Percentiles rank a stretch among this genome's conserved stretches.
Conservation (phyloP, 2,329 filamentous ascomycete species). For the Emergomyces africanus region DNA sequence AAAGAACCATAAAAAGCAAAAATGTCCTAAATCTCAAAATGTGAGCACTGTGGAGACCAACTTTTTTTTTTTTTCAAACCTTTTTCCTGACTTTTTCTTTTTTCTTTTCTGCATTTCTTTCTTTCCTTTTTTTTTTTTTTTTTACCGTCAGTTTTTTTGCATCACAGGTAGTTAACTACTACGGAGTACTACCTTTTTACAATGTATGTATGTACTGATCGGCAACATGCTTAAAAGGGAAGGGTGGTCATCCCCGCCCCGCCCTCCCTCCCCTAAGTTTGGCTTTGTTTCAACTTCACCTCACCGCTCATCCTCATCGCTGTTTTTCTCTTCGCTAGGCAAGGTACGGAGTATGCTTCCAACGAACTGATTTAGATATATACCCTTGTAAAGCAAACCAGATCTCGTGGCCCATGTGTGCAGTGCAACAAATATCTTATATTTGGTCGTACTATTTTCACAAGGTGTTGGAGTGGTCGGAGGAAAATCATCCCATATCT, state of each 20-base stretch:
- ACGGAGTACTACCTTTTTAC: neutral
- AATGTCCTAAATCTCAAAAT: neutral
- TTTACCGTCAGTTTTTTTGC: neutral
- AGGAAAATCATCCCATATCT: too few species aligned
- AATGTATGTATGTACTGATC: neutral
- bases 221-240: constrained; percentile 9
- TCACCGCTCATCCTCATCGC: neutral
- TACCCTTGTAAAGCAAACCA: neutral
- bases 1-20: neutral
- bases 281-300: neutral
- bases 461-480: neutral
- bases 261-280: neutral
- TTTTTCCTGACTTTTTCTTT: neutral
- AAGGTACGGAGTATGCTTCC: neutral
- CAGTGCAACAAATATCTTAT: neutral
- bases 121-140: neutral
- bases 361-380: neutral
- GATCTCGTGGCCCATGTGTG: neutral
- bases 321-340: neutral
- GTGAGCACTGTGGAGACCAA: neutral
- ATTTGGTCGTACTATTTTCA: neutral
- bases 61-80: neutral
- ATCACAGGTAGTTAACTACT: too few species aligned
- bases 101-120: neutral
- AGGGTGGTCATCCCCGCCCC: neutral